Evolutionary conservation across 2,329 filamentous ascomycete species (phyloP), one percentile per base, ranked within the genome.

Genomic region (Diplodia mutila): DNA sequence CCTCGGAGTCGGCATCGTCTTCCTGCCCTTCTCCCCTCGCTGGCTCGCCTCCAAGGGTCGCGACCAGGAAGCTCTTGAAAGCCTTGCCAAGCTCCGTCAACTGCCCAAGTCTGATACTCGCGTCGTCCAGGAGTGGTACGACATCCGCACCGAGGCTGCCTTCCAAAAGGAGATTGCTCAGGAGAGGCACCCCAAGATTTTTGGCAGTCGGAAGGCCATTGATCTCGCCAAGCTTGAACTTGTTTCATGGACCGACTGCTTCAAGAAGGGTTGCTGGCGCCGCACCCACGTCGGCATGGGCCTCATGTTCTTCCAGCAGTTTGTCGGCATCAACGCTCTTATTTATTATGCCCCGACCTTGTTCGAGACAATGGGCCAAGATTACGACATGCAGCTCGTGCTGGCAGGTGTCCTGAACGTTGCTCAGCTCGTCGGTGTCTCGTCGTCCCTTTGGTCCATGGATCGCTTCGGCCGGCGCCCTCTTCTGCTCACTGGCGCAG

Each of bases 21-120:
- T 84, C 69, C 78, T 86, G 49, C 86, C 86, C 0, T 87, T 84
- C 71, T 87, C 85, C 0, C 86, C 86, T 0, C 79, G 86, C 34
- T 87, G 85, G 80, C 80, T 87, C 0, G 80, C 80, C 8, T 80
- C 79, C 5, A 80, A 82, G 61, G 80, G 79, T 11, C 80, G 82
- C 2, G 77, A 85, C 37, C 77, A 83, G 4, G 85, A 87, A 66
- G 81, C 83, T 0, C 75, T 87, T 6, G 68, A 78, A 8, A 81
- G 78, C n/a, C 76, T 88, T 0, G 76, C 77, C 5, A 83, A 80
- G 69, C 76, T 88, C 8, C 83, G 86, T 12, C 79, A 80, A 37
- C 75, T 87, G 2, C 83, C 85, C 0, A 69, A 74, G 0, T 80
- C 78, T 1, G 85, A 89, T 69, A 72, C 77, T 8, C 79, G 85